Evolutionary conservation across 257 asterid species (phyloP).

Genomic region (Henckelia pumila): DNA sequence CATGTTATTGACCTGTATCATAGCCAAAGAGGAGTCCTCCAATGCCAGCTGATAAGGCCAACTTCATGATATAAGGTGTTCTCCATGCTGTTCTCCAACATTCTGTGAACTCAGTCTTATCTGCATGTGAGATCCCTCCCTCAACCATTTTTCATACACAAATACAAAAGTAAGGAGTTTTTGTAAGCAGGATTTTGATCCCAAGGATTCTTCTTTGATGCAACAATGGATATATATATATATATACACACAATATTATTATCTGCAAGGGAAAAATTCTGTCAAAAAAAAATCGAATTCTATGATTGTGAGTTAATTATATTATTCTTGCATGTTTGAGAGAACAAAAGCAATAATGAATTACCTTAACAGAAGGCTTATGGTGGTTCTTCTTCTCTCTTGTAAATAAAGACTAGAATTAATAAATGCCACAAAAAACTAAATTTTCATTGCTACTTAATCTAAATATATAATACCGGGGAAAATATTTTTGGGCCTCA

Average conservation of each 20-base stretch:
- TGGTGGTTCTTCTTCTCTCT: background rate
- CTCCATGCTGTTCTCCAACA: slow-evolving; percentile 13
- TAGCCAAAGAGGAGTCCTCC: slow-evolving; percentile 35
- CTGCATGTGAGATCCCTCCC: slow-evolving; percentile 27
- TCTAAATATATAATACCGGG: background rate
- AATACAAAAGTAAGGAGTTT: background rate
- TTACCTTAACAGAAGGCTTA: background rate
- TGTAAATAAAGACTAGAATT: no score
- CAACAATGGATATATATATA: no score
- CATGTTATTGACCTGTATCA: slow-evolving; percentile 24
- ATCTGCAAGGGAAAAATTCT: no score
- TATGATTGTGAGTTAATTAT: no score
- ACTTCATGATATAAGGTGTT: slow-evolving; percentile 27
- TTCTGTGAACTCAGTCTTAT: slow-evolving; percentile 21
- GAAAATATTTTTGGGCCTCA: background rate
- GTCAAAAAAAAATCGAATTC: no score
- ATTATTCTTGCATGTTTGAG: no score
- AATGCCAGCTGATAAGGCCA: slow-evolving; percentile 35
- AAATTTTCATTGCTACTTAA: no score
- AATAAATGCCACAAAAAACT: background rate
- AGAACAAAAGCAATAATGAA: background rate
- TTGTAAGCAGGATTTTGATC: background rate
- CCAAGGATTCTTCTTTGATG: no score
- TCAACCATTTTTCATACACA: slow-evolving; percentile 5
- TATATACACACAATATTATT: no score